Evolutionary conservation across 2,329 filamentous ascomycete genomes (phyloP), one percentile per base, ranked within the genome.

Genomic region (Pyrenochaeta sp.): DNA sequence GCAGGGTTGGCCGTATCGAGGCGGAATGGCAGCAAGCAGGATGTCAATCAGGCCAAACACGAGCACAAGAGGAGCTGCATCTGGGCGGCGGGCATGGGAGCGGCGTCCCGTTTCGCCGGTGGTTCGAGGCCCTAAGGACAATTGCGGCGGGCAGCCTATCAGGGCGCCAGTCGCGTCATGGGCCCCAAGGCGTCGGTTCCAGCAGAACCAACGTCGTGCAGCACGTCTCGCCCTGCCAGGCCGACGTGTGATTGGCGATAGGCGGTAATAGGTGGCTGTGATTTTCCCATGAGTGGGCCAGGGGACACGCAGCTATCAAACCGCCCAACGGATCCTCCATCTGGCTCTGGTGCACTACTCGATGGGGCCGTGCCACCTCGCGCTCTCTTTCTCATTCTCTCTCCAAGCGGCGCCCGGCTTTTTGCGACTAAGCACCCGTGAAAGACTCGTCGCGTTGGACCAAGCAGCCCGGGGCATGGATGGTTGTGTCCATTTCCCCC

Each of bases 331-430:
- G 23, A 21, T 15, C 10, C 31, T 45, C 43, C 44, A 18, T 39
- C 36, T 18, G 36, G 36, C 4, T 39, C n/a, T 39, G 36, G 18
- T 39, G 20, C 36, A 23, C 32, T 45, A 36, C 36, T 33, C 23
- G 14, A 18, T 47, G 59, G 50, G 64, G 63, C 62, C 61, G 58
- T 62, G 60, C 63, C 56, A 53, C 63, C n/a, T n/a, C n/a, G n/a
- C n/a, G n/a, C n/a, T n/a, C n/a, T n/a, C n/a, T n/a, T n/a, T n/a
- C n/a, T n/a, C n/a, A n/a, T n/a, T n/a, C n/a, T n/a, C n/a, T n/a
- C n/a, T n/a, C n/a, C n/a, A n/a, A n/a, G n/a, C n/a, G n/a, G n/a
- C n/a, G n/a, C n/a, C n/a, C n/a, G n/a, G n/a, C n/a, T n/a, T n/a
- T n/a, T n/a, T n/a, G n/a, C n/a, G n/a, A n/a, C n/a, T n/a, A 31